Conservation (phyloP, 2,329 filamentous ascomycete genomes). For the Paraphoma chrysanthemicola region DNA sequence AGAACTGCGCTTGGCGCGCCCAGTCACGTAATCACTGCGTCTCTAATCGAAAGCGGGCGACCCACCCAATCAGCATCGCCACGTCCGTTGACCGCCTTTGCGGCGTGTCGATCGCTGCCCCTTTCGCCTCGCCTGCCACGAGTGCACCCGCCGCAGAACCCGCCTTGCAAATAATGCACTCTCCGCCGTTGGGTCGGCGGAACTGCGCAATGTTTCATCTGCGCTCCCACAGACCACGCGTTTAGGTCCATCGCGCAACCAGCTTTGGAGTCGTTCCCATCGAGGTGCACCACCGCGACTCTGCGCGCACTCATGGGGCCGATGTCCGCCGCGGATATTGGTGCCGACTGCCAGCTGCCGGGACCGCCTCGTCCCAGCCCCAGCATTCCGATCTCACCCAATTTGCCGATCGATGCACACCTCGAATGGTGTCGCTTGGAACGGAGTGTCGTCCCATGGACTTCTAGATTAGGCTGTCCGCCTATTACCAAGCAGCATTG, state of each 20-base stretch:
- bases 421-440: constrained; percentile 7
- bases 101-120: constrained; percentile 24
- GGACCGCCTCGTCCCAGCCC: constrained; percentile 7
- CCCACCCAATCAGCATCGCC: constrained; percentile 15
- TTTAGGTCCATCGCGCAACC: background rate
- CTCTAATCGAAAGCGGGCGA: background rate
- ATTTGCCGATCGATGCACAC: constrained; percentile 18
- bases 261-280: no score
- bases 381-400: constrained; percentile 16
- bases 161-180: constrained; percentile 3
- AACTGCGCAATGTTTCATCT: background rate
- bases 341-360: constrained; percentile 15
- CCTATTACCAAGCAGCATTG: constrained; percentile 7
- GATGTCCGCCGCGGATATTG: background rate
- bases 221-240: background rate
- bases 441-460: background rate
- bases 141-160: constrained; percentile 13
- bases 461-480: constrained; percentile 3
- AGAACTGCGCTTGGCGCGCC: constrained; percentile 15
- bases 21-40: constrained; percentile 33
- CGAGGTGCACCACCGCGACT: background rate
- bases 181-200: background rate
- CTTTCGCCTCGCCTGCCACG: constrained; percentile 29
- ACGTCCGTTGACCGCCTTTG: constrained; percentile 12
- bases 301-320: background rate